Evolutionary conservation across 1,284 basidiomycete species (phyloP).

Genomic region (Thecaphora frezii): DNA sequence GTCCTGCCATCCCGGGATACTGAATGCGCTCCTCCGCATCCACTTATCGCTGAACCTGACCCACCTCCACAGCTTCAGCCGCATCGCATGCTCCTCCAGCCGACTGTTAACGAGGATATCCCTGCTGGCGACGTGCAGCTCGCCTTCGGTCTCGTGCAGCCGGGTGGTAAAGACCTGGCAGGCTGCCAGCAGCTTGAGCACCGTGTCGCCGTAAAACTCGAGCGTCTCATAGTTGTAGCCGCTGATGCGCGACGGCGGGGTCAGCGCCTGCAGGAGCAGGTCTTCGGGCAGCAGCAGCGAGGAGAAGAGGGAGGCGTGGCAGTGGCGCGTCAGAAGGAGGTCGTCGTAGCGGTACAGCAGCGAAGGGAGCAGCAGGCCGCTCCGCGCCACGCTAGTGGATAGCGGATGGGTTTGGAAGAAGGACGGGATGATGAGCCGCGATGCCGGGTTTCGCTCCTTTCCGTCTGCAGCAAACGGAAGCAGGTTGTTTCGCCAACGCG

Average conservation of each 20-base stretch:
- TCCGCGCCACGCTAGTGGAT: not conserved
- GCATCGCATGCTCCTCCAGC: constrained; percentile 18
- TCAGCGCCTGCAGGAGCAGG: constrained; percentile 24
- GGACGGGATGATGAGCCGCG: constrained; percentile 8
- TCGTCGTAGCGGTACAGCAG: constrained; percentile 32
- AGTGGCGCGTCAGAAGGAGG: constrained; percentile 17
- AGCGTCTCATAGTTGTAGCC: constrained; percentile 35
- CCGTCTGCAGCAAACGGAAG: not conserved
- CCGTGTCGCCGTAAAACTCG: constrained; percentile 44
- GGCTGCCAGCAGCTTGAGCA: constrained; percentile 33
- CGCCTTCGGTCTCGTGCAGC: constrained; percentile 17
- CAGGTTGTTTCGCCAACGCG: not conserved
- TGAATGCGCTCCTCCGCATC: constrained; percentile 1
- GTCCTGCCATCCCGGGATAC: constrained; percentile 4
- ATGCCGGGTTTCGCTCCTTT: not conserved
- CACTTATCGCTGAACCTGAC: constrained; percentile 5
- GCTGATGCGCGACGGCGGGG: constrained; percentile 8
- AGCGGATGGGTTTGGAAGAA: constrained; percentile 18
- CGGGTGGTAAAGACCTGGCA: constrained; percentile 32
- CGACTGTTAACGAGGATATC: constrained; percentile 34
- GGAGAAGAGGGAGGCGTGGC: constrained; percentile 15
- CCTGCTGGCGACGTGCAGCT: constrained; percentile 31
- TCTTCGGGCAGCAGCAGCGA: constrained; percentile 6
- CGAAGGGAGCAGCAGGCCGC: constrained; percentile 33
- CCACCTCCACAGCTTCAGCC: constrained; percentile 15